These are phyloP conservation scores for Eimeria maxima DNA, from an alignment of 169 alveolate genomes.

Conservation along the genomic window DNA sequence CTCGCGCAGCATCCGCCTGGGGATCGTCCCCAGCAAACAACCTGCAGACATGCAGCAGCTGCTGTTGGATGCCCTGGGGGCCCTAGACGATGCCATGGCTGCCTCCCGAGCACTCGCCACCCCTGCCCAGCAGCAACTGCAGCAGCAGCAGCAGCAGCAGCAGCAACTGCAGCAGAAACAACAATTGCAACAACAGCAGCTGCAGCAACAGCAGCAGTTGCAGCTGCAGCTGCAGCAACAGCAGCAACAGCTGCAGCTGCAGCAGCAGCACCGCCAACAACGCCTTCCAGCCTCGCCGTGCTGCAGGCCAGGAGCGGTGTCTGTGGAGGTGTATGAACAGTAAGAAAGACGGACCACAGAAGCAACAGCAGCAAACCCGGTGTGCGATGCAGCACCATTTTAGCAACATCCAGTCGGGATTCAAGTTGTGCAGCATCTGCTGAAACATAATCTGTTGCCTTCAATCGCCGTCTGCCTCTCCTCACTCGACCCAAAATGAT, in stretches of 20 bases:
- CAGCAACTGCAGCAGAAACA: neutral
- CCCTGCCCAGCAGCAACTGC: neutral
- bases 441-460: too few species aligned
- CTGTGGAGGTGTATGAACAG: neutral
- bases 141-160: conserved; percentile 3
- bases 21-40: conserved; percentile 38
- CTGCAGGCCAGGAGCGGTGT: conserved; percentile 19
- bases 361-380: neutral
- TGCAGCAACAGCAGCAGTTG: too few species aligned
- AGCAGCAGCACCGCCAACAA: neutral
- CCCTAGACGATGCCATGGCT: conserved; percentile 39
- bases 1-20: conserved; percentile 45
- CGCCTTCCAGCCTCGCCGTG: conserved; percentile 15
- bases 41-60: conserved; percentile 43
- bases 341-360: neutral
- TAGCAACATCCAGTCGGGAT: too few species aligned
- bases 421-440: too few species aligned
- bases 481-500: too few species aligned
- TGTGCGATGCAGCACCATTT: neutral
- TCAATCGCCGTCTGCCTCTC: too few species aligned
- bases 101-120: neutral
- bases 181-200: too few species aligned
- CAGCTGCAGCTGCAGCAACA: too few species aligned
- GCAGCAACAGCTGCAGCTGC: too few species aligned
- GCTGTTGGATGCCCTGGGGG: conserved; percentile 36